phyloP scores from a whole-genome alignment of 129 eudicot species.

The Centrapalus pauciflorus region DNA sequence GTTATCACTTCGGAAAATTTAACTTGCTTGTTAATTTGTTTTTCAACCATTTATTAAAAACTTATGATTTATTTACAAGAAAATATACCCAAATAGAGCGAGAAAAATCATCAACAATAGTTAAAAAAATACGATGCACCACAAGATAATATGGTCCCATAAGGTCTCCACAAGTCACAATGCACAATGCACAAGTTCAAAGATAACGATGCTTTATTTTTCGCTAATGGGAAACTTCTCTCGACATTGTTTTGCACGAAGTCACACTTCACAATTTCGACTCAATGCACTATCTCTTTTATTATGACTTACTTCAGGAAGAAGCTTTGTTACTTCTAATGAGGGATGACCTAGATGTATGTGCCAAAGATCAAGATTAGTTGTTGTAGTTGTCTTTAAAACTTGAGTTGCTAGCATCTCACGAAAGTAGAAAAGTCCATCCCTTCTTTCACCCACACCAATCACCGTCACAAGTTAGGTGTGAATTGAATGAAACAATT shows the following conservation, averaged over 20 bases:
- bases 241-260: not conserved
- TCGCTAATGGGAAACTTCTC: not conserved
- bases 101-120: constrained; percentile 15
- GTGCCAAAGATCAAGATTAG: too few species aligned
- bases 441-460: too few species aligned
- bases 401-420: too few species aligned
- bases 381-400: too few species aligned
- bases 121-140: not conserved
- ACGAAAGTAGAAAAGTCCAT: too few species aligned
- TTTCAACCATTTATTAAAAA: not conserved
- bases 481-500: too few species aligned
- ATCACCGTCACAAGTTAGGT: too few species aligned
- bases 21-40: not conserved
- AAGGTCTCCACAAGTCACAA: constrained; percentile 2
- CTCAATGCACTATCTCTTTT: not conserved
- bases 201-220: not conserved
- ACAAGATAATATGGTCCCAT: not conserved
- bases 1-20: not conserved
- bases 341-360: constrained; percentile 3
- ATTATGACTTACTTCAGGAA: not conserved
- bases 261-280: not conserved
- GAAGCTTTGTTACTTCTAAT: not conserved
- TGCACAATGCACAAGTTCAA: not conserved
- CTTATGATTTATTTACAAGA: not conserved
- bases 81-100: constrained; percentile 10